These are phyloP conservation scores for Moringa oleifera DNA, from an alignment of 345 rosid genomes.

Conservation along the genomic window DNA sequence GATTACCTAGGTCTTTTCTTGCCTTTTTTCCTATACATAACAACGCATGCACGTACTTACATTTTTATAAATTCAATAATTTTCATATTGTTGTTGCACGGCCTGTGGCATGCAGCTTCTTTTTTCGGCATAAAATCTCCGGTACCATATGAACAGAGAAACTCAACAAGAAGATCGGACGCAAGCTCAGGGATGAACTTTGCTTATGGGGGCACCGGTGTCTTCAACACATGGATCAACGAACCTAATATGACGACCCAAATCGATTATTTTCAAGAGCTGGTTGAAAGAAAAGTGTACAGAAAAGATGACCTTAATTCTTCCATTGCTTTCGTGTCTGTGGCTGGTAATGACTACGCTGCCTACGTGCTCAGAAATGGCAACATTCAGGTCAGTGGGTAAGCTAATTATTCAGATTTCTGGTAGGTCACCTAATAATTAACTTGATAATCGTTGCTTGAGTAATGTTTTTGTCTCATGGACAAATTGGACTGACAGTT, in stretches of 20 bases:
- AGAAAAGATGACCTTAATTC: conserved; percentile 23
- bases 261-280: conserved; percentile 27
- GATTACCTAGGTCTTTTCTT: conserved; percentile 39
- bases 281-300: conserved; percentile 21
- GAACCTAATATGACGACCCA: conserved; percentile 48
- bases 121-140: conserved; percentile 31
- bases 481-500: no score
- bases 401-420: no score
- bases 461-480: no score
- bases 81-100: no score
- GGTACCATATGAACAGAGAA: conserved; percentile 18
- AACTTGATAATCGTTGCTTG: no score
- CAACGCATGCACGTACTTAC: no score
- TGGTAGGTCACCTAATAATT: no score
- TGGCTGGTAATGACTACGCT: conserved; percentile 47
- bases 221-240: conserved; percentile 28
- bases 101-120: conserved; percentile 22
- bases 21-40: neutral
- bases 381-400: conserved; percentile 21
- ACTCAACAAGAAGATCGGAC: conserved; percentile 6
- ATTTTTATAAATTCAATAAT: no score
- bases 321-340: conserved; percentile 33
- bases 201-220: conserved; percentile 53
- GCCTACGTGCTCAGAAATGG: conserved; percentile 11
- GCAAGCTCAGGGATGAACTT: conserved; percentile 36